Percentiles rank a stretch among this genome's conserved stretches.
phyloP scores from a whole-genome alignment of 441 rosid species.

The Daphne laureola region DNA sequence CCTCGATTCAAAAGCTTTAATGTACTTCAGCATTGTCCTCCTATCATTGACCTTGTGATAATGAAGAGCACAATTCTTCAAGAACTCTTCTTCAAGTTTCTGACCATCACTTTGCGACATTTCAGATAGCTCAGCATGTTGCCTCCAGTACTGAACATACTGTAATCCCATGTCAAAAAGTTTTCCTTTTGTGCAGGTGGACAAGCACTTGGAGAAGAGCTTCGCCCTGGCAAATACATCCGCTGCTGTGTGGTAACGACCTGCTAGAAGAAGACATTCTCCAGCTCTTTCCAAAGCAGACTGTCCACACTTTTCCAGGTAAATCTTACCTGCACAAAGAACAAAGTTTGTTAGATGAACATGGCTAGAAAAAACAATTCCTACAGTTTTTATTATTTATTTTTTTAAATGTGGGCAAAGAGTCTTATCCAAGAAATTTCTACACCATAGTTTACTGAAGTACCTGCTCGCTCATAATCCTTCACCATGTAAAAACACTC shows the following conservation, averaged over 20 bases:
- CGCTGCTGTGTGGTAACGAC: conserved; percentile 31
- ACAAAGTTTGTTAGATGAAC: too few species aligned
- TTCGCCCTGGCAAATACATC: conserved; percentile 33
- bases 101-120: conserved; percentile 17
- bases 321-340: conserved; percentile 27
- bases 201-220: conserved; percentile 26
- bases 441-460: too few species aligned
- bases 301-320: conserved; percentile 35
- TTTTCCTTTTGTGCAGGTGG: conserved; percentile 29
- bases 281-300: conserved; percentile 30
- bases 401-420: too few species aligned
- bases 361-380: too few species aligned
- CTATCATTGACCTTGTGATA: conserved; percentile 21
- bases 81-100: conserved; percentile 30
- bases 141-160: conserved; percentile 35
- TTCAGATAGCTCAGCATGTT: conserved; percentile 10
- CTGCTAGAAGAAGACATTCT: conserved; percentile 36
- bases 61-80: conserved; percentile 32
- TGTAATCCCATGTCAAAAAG: conserved; percentile 33
- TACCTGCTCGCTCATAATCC: conserved; percentile 44
- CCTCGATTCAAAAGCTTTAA: conserved; percentile 24
- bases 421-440: too few species aligned
- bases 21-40: conserved; percentile 35
- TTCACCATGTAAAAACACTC: conserved; percentile 30
- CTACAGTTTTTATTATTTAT: too few species aligned